phyloP scores from a whole-genome alignment of 1,139 yeast species.

The Yamadazyma diospyri region DNA sequence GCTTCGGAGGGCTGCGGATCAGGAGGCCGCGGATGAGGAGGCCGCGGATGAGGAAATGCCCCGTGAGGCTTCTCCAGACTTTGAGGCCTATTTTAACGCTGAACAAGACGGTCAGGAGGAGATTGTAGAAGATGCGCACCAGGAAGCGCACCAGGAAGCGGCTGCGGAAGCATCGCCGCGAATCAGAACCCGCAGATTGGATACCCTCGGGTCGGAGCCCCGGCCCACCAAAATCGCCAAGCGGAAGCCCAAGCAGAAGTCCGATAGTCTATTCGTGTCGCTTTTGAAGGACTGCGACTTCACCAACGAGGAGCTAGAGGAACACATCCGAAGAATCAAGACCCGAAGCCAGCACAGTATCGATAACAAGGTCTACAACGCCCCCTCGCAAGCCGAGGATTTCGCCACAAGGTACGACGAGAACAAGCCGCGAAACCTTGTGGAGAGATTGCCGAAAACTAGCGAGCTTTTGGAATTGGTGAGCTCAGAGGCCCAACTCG shows the following conservation, averaged over 20 bases:
- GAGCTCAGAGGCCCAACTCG: conserved; percentile 53
- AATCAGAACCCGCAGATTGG: background rate
- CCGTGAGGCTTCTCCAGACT: no score
- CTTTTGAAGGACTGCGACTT: conserved; percentile 21
- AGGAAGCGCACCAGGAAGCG: background rate
- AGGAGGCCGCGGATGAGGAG: background rate
- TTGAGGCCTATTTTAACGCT: no score
- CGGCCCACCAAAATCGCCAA: background rate
- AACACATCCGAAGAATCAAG: conserved; percentile 20
- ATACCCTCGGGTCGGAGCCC: background rate
- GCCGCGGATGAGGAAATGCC: background rate
- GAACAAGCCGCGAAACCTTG: conserved; percentile 56
- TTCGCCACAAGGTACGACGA: conserved; percentile 18
- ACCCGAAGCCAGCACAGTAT: conserved; percentile 19
- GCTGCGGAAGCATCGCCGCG: background rate
- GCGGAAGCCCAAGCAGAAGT: background rate
- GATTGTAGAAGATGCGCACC: background rate
- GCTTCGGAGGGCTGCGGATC: background rate
- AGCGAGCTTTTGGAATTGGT: conserved; percentile 49
- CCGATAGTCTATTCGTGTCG: background rate
- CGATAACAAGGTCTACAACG: conserved; percentile 5
- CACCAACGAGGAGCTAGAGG: conserved; percentile 15
- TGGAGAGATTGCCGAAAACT: conserved; percentile 52
- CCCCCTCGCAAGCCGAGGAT: conserved; percentile 6
- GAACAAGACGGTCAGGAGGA: background rate